Base-by-base conservation (phyloP, 805 yeast species). In the Torulaspora microellipsoides region DNA sequence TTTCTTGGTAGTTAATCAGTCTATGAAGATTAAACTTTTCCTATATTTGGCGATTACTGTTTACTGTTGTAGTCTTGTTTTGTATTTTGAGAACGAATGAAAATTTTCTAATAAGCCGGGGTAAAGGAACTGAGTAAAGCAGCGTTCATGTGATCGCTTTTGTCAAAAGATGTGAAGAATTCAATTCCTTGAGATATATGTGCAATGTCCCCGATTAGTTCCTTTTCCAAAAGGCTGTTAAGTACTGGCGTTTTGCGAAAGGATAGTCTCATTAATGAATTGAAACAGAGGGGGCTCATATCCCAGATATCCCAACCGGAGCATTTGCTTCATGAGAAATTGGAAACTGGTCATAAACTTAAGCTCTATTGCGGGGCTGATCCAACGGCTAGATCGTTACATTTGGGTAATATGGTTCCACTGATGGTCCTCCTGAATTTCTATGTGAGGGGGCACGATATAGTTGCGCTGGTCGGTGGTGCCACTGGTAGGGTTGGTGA, bases 401-500 rank as follows among this genome's bases (percentile, higher is more conserved):
- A 93, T 66, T 66, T 93, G 52, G 99, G 99, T 2, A 93, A 93
- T 56, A 67, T 93, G 40, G 69, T 93, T 27, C 99, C 99, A 0
- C 65, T 93, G 50, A 78, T 93, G 82, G 78, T 87, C 1, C 66
- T 91, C 35, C 68, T 93, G 34, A 96, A 93, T 64, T 89, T 89
- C 63, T 80, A 79, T 49, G 65, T 89, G 27, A 70, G 93, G 28
- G 99, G 99, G 1, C 96, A 89, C 60, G 76, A 77, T 47, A 78
- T 88, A n/a, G 78, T 82, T 6, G 88, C 91, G 0, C 64, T 91
- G 6, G 89, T 93, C 13, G 96, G 96, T 14, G 95, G 95, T 17
- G 99, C 98, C 5, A 93, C 99, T 0, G 98, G 96, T 8, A 76
- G 77, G 10, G 95, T 93, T 1, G 99, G 99, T 7, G 99, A 93